Percentiles rank a stretch among this genome's conserved stretches.
These are phyloP conservation scores for Fusarium domesticum DNA, from an alignment of 2,329 filamentous ascomycete species.

Conservation along the genomic window DNA sequence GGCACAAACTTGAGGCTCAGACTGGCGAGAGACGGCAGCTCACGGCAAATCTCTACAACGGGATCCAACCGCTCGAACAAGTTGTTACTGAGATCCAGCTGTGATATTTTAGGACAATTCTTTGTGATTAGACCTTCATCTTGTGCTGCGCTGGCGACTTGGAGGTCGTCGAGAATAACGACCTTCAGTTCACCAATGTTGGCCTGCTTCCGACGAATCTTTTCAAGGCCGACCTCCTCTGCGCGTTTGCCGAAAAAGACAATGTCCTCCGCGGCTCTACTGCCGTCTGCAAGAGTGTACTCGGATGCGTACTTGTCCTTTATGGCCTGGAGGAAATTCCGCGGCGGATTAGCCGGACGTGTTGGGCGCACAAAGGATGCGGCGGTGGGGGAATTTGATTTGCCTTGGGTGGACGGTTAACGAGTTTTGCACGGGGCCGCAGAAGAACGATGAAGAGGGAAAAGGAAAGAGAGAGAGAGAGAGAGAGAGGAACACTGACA, in stretches of 20 bases:
- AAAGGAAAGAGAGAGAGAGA: background rate
- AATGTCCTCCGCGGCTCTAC: constrained; percentile 49
- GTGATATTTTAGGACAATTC: constrained; percentile 64
- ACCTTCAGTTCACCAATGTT: constrained; percentile 74
- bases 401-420: constrained; percentile 40
- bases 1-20: constrained; percentile 69
- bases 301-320: constrained; percentile 79
- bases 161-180: constrained; percentile 76
- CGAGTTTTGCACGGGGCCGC: background rate
- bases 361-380: constrained; percentile 85
- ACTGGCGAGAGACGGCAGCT: constrained; percentile 62
- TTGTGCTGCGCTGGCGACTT: constrained; percentile 49
- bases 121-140: constrained; percentile 41
- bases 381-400: constrained; percentile 62
- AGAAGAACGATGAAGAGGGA: background rate
- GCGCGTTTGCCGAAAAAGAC: constrained; percentile 76
- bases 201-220: constrained; percentile 78
- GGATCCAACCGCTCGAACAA: constrained; percentile 67
- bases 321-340: constrained; percentile 76
- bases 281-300: constrained; percentile 35
- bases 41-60: constrained; percentile 67
- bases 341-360: constrained; percentile 63
- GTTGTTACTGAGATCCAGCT: constrained; percentile 84
- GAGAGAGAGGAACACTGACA: constrained; percentile 52
- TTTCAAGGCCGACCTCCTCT: constrained; percentile 93